A percentile compares a stretch with the other conserved stretches of the same genome.
Evolutionary conservation across 169 alveolate genomes (phyloP).

Genomic region (Theileria equi): DNA sequence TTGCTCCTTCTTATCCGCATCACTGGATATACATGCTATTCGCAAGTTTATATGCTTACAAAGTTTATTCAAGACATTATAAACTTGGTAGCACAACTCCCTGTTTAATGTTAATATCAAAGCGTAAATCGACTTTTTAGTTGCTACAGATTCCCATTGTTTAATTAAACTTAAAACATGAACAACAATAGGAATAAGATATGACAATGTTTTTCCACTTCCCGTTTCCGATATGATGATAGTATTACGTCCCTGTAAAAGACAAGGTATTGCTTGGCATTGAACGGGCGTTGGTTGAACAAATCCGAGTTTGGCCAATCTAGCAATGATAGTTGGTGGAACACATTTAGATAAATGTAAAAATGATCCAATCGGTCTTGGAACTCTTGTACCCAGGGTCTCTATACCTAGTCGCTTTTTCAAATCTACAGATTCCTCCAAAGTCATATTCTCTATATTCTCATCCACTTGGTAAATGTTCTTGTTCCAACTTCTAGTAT

Average conservation of each 20-base stretch:
- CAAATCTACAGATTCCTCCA: conserved; percentile 21
- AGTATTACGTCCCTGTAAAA: conserved; percentile 79
- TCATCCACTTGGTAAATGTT: conserved; percentile 44
- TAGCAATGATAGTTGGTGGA: conserved; percentile 11
- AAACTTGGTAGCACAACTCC: conserved; percentile 34
- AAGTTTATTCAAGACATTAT: conserved; percentile 13
- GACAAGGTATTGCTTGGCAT: conserved; percentile 84
- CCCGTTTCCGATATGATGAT: conserved; percentile 87
- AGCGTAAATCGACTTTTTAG: conserved; percentile 23
- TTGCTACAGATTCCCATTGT: conserved; percentile 36
- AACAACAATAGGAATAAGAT: conserved; percentile 76
- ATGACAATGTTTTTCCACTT: conserved; percentile 87
- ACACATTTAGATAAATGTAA: conserved; percentile 8
- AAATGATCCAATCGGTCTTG: conserved; percentile 58
- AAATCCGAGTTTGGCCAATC: conserved; percentile 60
- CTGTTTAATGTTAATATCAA: conserved; percentile 34
- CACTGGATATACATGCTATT: conserved; percentile 15
- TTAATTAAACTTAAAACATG: conserved; percentile 30
- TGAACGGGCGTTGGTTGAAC: conserved; percentile 83
- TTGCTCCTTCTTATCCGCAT: conserved; percentile 21
- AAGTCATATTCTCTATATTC: conserved; percentile 11
- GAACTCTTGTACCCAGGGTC: conserved; percentile 57
- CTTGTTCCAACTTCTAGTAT: not conserved
- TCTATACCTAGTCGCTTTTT: conserved; percentile 49
- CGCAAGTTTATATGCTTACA: conserved; percentile 19